Evolutionary conservation across 106 monocot genomes (phyloP).

Genomic region (Dioscorea dumetorum): DNA sequence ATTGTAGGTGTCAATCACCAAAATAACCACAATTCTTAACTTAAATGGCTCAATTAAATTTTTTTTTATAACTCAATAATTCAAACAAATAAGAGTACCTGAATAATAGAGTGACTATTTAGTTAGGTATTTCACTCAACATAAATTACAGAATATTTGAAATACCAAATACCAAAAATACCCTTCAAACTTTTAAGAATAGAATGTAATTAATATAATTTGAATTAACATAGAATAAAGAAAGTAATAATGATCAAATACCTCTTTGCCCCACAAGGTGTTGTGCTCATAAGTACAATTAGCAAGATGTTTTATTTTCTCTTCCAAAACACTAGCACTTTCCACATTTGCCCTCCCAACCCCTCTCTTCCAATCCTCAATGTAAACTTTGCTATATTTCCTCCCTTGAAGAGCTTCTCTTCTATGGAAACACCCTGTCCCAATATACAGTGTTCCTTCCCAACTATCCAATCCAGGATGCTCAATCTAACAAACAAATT

Average conservation of each 20-base stretch:
- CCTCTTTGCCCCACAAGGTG: conserved; percentile 56
- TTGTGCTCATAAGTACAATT: conserved; percentile 43
- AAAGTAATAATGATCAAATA: conserved; percentile 7
- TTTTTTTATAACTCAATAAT: too few relatives aligned
- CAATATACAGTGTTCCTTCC: conserved; percentile 55
- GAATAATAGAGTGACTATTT: too few relatives aligned
- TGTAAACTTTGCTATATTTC: conserved; percentile 23
- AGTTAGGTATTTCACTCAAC: too few relatives aligned
- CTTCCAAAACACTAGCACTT: conserved; percentile 19
- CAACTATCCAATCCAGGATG: conserved; percentile 24
- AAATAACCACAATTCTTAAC: too few relatives aligned
- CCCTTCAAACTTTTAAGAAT: neutral
- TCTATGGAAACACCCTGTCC: conserved; percentile 69
- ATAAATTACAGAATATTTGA: neutral
- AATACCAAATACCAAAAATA: neutral
- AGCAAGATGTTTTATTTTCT: conserved; percentile 23
- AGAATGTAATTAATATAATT: too few relatives aligned
- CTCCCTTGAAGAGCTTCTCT: conserved; percentile 42
- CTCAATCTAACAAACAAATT: conserved; percentile 27
- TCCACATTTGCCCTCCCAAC: neutral
- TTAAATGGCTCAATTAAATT: too few relatives aligned
- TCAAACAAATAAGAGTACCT: too few relatives aligned
- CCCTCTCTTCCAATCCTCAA: conserved; percentile 25
- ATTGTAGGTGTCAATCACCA: too few relatives aligned
- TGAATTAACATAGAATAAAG: too few relatives aligned